A percentile compares a stretch with the other conserved stretches of the same genome.
Conservation (phyloP, 2,329 filamentous ascomycete species). For the Thelonectria rubi region DNA sequence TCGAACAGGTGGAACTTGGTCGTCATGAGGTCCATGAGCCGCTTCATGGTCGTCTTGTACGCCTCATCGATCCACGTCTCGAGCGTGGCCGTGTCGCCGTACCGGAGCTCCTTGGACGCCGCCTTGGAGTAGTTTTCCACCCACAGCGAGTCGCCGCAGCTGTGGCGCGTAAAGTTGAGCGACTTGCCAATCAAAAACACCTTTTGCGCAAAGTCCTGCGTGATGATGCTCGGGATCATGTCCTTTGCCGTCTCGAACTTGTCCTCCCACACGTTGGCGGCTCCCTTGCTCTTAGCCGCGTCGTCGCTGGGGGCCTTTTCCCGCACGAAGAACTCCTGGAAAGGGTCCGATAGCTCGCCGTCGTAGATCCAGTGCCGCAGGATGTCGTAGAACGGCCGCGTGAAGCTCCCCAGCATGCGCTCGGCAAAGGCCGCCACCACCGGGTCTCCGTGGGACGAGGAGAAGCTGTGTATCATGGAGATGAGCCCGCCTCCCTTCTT, state of each 20-base stretch:
- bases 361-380: slow-evolving; percentile 98
- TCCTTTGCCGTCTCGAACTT: slow-evolving; percentile 87
- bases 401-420: slow-evolving; percentile 84
- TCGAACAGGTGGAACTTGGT: slow-evolving; percentile 95
- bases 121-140: slow-evolving; percentile 95
- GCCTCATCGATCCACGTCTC: slow-evolving; percentile 96
- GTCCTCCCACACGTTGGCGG: slow-evolving; percentile 96
- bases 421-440: slow-evolving; percentile 95
- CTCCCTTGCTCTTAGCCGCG: slow-evolving; percentile 64
- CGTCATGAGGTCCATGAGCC: slow-evolving; percentile 91
- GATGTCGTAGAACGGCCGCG: slow-evolving; percentile 95
- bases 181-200: slow-evolving; percentile 98
- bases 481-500: slow-evolving; percentile 90
- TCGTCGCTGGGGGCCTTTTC: slow-evolving; percentile 71
- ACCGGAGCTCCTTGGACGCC: slow-evolving; percentile 88
- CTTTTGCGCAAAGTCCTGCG: slow-evolving; percentile 91
- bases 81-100: slow-evolving; percentile 91
- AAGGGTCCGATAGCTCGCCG: slow-evolving; percentile 96
- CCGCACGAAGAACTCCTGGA: slow-evolving; percentile 92
- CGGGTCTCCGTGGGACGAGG: slow-evolving; percentile 92
- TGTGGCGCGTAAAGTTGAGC: slow-evolving; percentile 96
- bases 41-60: slow-evolving; percentile 97
- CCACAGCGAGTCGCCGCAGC: slow-evolving; percentile 93
- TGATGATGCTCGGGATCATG: slow-evolving; percentile 95
- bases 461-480: slow-evolving; percentile 91